A percentile compares a stretch with the other conserved stretches of the same genome.
These are phyloP conservation scores for Phytophthora chlamydospora DNA, from an alignment of 352 stramenopile species.

Conservation along the genomic window DNA sequence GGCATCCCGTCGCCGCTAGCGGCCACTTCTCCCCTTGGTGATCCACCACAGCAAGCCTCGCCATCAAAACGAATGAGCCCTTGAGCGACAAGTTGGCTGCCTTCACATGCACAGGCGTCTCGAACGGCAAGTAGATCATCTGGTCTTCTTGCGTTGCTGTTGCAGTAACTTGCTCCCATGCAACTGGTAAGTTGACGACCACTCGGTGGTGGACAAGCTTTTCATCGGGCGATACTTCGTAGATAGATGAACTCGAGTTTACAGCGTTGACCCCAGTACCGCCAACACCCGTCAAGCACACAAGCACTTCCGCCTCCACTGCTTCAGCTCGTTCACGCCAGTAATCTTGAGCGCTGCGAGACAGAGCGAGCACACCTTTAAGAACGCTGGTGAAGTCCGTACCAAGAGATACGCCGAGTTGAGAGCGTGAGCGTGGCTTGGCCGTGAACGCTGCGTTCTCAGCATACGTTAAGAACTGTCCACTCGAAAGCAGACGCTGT, in stretches of 20 bases:
- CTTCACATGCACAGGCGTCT: conserved; percentile 49
- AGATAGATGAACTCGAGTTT: conserved; percentile 13
- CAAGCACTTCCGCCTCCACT: conserved; percentile 39
- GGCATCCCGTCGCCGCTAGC: conserved; percentile 45
- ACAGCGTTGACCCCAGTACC: conserved; percentile 4
- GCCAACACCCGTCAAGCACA: conserved; percentile 28
- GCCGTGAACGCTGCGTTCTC: conserved; percentile 49
- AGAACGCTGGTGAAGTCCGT: conserved; percentile 59
- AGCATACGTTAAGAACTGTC: conserved; percentile 54
- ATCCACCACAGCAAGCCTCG: conserved; percentile 41
- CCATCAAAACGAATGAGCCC: conserved; percentile 51
- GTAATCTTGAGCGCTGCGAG: conserved; percentile 13
- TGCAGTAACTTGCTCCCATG: conserved; percentile 28
- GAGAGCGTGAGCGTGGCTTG: conserved; percentile 53
- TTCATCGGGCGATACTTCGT: conserved; percentile 18
- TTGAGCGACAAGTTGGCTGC: conserved; percentile 43
- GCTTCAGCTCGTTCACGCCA: conserved; percentile 23
- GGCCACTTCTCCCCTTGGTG: conserved; percentile 36
- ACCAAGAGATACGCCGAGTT: conserved; percentile 54
- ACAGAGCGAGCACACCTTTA: conserved; percentile 42
- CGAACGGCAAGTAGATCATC: conserved; percentile 45
- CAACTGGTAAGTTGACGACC: conserved; percentile 30
- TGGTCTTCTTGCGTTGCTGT: not conserved
- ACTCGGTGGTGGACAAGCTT: conserved; percentile 33
- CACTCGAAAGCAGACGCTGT: conserved; percentile 38